These are phyloP conservation scores for Geum urbanum DNA, from an alignment of 306 rosid genomes.

Conservation along the genomic window DNA sequence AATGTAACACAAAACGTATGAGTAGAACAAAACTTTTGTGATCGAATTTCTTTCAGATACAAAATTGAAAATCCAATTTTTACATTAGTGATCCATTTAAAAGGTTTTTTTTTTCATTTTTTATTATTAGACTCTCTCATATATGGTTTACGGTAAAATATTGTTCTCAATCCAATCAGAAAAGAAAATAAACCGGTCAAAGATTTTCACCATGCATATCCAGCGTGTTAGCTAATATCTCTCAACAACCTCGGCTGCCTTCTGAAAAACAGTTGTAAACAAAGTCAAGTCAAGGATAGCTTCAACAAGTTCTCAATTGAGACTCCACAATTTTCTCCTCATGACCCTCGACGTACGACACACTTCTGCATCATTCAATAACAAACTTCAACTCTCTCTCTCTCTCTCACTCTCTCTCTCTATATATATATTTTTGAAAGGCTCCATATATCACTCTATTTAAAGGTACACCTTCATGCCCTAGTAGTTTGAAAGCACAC, in stretches of 20 bases:
- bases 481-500: background rate
- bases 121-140: no score
- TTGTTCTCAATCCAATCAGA: no score
- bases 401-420: no score
- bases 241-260: background rate
- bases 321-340: background rate
- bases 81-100: no score
- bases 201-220: background rate
- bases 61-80: no score
- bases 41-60: no score
- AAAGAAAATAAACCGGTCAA: background rate
- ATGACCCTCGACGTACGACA: background rate
- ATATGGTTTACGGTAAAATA: no score
- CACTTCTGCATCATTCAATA: slow-evolving; percentile 22
- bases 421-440: no score
- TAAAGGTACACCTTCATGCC: slow-evolving; percentile 11
- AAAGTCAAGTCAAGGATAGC: background rate
- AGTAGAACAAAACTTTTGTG: no score
- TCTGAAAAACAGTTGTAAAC: background rate
- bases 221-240: background rate
- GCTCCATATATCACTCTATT: slow-evolving; percentile 32
- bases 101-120: no score
- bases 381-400: slow-evolving; percentile 27
- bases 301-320: background rate
- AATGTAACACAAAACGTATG: no score